Conservation (phyloP, 2,329 filamentous ascomycete species). For the Amphichorda felina region DNA sequence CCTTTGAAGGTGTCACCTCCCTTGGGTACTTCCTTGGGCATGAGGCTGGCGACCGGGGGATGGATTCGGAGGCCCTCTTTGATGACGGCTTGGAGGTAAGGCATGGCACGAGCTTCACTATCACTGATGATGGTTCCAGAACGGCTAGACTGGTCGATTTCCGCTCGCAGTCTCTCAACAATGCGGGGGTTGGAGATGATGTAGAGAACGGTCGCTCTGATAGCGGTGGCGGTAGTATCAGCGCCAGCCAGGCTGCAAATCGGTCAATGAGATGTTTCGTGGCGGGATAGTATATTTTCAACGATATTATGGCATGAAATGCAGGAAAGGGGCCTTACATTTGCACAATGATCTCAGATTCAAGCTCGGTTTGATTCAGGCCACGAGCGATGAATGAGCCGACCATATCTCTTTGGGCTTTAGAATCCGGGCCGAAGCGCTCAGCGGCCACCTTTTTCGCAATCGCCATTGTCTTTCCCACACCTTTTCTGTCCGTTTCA, state of each 20-base stretch:
- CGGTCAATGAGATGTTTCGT: too few species aligned
- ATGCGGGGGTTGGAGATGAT: conserved; percentile 36
- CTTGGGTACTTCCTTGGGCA: conserved; percentile 20
- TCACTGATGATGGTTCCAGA: conserved; percentile 17
- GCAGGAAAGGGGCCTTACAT: too few species aligned
- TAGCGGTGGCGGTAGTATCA: conserved; percentile 33
- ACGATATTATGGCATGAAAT: too few species aligned
- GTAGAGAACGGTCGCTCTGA: conserved; percentile 39
- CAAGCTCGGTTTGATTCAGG: too few species aligned
- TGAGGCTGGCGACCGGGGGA: conserved; percentile 21
- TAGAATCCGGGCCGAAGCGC: too few species aligned
- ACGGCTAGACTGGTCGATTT: conserved; percentile 13
- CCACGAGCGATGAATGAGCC: too few species aligned
- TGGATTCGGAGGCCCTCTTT: conserved; percentile 30
- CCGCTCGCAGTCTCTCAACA: conserved; percentile 26
- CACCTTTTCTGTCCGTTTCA: conserved; percentile 23
- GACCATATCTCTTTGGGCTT: too few species aligned
- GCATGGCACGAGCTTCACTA: conserved; percentile 20
- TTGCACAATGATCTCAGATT: too few species aligned
- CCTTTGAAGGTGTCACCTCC: conserved; percentile 19
- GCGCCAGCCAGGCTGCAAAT: too few species aligned
- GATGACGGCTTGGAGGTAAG: conserved; percentile 36
- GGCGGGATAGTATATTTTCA: too few species aligned
- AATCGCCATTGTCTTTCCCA: too few species aligned
- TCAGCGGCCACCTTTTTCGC: too few species aligned